Evolutionary conservation across 2,329 filamentous ascomycete species (phyloP).

Genomic region (Dactylonectria macrodidyma): DNA sequence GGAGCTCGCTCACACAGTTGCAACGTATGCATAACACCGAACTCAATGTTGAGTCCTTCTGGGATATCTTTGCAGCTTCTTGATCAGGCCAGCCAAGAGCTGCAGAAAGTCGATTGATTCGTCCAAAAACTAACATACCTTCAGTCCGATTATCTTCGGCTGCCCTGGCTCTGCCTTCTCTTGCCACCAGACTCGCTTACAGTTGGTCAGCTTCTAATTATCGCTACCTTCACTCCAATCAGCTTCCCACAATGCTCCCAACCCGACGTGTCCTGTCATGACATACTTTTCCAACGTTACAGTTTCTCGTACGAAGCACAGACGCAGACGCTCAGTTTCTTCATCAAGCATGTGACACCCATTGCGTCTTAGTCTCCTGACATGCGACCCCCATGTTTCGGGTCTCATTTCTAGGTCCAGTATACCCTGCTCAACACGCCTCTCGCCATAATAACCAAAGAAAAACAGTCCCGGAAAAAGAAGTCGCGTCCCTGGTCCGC

Average conservation of each 20-base stretch:
- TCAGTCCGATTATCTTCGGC: conserved; percentile 21
- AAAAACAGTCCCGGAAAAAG: conserved; percentile 25
- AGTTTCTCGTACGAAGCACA: conserved; percentile 23
- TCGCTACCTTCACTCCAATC: conserved; percentile 19
- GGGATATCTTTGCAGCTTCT: conserved; percentile 28
- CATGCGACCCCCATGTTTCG: conserved; percentile 27
- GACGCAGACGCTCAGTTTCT: conserved; percentile 16
- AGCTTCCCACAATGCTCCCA: conserved; percentile 9
- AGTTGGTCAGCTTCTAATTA: conserved; percentile 11
- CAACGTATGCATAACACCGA: conserved; percentile 21
- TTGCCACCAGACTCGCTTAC: conserved; percentile 11
- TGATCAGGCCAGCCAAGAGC: conserved; percentile 29
- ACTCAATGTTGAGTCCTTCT: conserved; percentile 36
- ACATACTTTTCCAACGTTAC: conserved; percentile 21
- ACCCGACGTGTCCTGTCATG: conserved; percentile 6
- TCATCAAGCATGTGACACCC: conserved; percentile 31
- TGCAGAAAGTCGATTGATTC: conserved; percentile 19
- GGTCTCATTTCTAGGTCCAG: conserved; percentile 14
- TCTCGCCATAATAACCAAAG: background rate
- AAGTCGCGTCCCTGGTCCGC: conserved; percentile 33
- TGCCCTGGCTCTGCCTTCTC: conserved; percentile 12
- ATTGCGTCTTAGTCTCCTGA: conserved; percentile 25
- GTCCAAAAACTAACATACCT: conserved; percentile 9
- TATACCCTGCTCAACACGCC: conserved; percentile 25
- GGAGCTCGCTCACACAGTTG: conserved; percentile 5